These are phyloP conservation scores for Pseudocercospora musae DNA, from an alignment of 2,329 filamentous ascomycete genomes.

Conservation along the genomic window DNA sequence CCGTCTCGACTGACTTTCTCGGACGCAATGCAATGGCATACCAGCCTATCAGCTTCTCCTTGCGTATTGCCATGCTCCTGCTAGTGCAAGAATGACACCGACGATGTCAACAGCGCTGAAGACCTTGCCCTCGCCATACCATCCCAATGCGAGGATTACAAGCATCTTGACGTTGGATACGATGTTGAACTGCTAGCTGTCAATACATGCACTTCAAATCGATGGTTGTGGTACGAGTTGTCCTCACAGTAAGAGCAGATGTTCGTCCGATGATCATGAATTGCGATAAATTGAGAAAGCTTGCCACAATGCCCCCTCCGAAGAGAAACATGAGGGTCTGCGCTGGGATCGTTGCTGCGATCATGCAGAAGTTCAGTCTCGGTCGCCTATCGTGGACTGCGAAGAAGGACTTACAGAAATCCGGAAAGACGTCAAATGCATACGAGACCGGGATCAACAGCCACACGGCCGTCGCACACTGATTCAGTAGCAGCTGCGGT, in stretches of 20 bases:
- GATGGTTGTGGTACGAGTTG: accelerated
- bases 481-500: slow-evolving; percentile 10
- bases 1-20: too few relatives aligned
- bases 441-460: slow-evolving; percentile 2
- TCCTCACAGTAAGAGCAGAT: slow-evolving; percentile 9
- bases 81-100: slow-evolving; percentile 5
- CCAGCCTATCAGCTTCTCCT: not conserved
- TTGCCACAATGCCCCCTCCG: slow-evolving; percentile 6
- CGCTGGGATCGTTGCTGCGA: not conserved
- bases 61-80: slow-evolving; percentile 9
- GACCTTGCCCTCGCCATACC: slow-evolving; percentile 10
- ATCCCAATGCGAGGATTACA: slow-evolving; percentile 3
- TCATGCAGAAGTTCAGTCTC: not conserved
- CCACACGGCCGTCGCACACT: slow-evolving; percentile 1
- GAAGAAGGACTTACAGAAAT: slow-evolving; percentile 1
- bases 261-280: slow-evolving; percentile 14
- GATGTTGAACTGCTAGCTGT: slow-evolving; percentile 8
- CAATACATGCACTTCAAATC: not conserved
- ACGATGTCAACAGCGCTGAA: slow-evolving; percentile 5
- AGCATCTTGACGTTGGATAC: slow-evolving; percentile 13
- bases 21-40: too few relatives aligned
- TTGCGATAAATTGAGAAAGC: slow-evolving; percentile 10
- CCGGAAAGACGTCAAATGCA: slow-evolving; percentile 5
- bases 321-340: slow-evolving; percentile 4
- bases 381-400: not conserved